Evolutionary conservation across 2,329 filamentous ascomycete species (phyloP), one percentile per base, ranked within the genome.

Genomic region (Trichoderma harzianum): DNA sequence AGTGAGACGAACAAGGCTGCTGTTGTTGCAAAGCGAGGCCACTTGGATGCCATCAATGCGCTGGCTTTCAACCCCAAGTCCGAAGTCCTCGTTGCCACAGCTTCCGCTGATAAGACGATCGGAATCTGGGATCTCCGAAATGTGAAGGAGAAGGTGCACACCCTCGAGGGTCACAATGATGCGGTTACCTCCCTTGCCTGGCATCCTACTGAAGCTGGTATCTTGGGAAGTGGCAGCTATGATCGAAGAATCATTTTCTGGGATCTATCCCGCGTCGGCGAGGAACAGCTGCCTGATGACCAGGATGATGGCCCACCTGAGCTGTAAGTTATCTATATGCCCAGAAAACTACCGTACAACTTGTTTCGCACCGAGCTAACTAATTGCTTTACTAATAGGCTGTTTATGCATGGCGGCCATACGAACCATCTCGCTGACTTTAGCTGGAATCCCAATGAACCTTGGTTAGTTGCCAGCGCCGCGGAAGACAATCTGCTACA

Each of bases 361-460:
- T 47, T 28, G 3, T 34, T 43, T 32, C 28, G n/a, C 32, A 28
- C 12, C 21, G 21, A 14, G 65, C 76, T 80, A 75, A 75, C 61
- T 73, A 51, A 5, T 21, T 7, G 39, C 68, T 53, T 28, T 72
- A 94, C 93, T 61, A n/a, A 11, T 32, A 70, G 68, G 18, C 85
- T 99, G 1, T 99, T 99, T 83, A 98, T 99, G 95, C 96, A 99
- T 78, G 96, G 96, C 73, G 96, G 96, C 36, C 97, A 99, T 84
- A 99, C 96, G 12, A 98, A 98, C 83, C 92, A 97, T 76, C 90
- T 99, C 73, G 94, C 93, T 43, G 97, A 99, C 82, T 99, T 99
- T 79, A 95, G 92, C 83, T 99, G 95, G 95, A 99, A 99, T 82
- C 90, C 90, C 76, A 97, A 97, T 80, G 94, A 98, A 78, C 95